Conservation (phyloP, 208 protist genomes). For the Leishmania martiniquensis region DNA sequence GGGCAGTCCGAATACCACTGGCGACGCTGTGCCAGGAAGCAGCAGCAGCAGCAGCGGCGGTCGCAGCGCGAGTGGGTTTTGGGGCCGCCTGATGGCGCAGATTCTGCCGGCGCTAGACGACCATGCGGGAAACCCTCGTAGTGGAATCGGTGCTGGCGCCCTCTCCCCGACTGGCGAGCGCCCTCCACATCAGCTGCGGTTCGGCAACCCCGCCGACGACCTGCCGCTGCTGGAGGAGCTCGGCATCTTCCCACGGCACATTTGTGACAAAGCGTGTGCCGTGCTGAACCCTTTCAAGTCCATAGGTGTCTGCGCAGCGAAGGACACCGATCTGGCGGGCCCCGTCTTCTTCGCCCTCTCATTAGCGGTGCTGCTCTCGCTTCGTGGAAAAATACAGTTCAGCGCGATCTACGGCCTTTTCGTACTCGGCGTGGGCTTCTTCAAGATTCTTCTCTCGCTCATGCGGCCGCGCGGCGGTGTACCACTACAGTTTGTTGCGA, state of each 20-base stretch:
- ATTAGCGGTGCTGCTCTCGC: constrained; percentile 67
- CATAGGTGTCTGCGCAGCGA: constrained; percentile 33
- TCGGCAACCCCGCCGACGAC: constrained; percentile 84
- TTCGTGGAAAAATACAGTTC: constrained; percentile 84
- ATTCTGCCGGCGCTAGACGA: constrained; percentile 28
- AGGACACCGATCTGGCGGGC: constrained; percentile 78
- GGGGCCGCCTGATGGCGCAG: constrained; percentile 26
- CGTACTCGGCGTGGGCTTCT: constrained; percentile 69
- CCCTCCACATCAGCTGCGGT: constrained; percentile 70
- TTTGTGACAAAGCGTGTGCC: constrained; percentile 53
- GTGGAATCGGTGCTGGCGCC: background rate
- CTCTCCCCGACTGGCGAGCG: constrained; percentile 7
- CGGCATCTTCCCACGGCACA: constrained; percentile 64
- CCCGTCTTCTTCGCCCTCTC: constrained; percentile 75
- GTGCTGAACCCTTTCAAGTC: constrained; percentile 75
- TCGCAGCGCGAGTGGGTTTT: constrained; percentile 10
- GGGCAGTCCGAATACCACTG: background rate
- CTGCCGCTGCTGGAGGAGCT: constrained; percentile 85
- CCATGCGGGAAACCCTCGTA: background rate
- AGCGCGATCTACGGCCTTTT: constrained; percentile 83
- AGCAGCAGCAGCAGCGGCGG: background rate
- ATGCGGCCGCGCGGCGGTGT: constrained; percentile 57
- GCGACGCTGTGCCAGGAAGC: background rate
- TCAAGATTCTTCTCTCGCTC: constrained; percentile 75
- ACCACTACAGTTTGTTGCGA: constrained; percentile 74